Evolutionary conservation across 2,329 filamentous ascomycete species (phyloP).

Genomic region (Paraphaeosphaeria sporulosa): DNA sequence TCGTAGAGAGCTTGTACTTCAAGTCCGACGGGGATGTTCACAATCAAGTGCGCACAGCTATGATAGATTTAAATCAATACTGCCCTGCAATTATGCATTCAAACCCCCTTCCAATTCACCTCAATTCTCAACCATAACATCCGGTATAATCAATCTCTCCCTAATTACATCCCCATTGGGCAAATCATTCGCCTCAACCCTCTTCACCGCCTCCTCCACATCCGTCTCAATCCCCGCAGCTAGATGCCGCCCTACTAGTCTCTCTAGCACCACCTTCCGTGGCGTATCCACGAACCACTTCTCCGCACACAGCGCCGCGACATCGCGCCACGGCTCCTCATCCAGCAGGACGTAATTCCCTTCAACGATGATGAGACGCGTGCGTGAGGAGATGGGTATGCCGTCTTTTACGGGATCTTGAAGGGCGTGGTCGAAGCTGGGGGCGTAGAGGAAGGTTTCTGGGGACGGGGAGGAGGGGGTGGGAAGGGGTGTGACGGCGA

Average conservation of each 20-base stretch:
- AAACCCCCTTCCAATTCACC: not conserved
- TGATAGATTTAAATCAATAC: too few relatives aligned
- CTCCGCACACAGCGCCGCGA: constrained; percentile 1
- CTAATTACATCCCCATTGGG: constrained; percentile 12
- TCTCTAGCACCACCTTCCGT: constrained; percentile 3
- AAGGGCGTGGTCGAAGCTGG: constrained; percentile 35
- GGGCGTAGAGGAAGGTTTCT: constrained; percentile 26
- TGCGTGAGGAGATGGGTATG: constrained; percentile 30
- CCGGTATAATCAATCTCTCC: not conserved
- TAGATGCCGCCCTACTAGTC: constrained; percentile 8
- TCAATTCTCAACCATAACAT: constrained; percentile 14
- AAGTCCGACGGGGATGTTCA: too few relatives aligned
- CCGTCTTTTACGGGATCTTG: constrained; percentile 32
- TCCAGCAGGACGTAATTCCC: constrained; percentile 35
- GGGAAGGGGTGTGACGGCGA: constrained; percentile 29
- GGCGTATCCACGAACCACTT: constrained; percentile 13
- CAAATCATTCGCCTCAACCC: constrained; percentile 12
- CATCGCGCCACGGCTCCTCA: constrained; percentile 1
- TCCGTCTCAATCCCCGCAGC: constrained; percentile 13
- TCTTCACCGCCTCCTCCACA: not conserved
- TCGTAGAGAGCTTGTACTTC: too few relatives aligned
- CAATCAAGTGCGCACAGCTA: too few relatives aligned
- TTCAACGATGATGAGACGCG: constrained; percentile 32
- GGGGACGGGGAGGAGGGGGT: constrained; percentile 21
- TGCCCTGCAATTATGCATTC: not conserved